phyloP scores from a whole-genome alignment of 306 rosid genomes.

The barrel medic (Medicago truncatula) region MtrunA17r5.0-ANR NC_053049.1:25280501-25281000 shows the following conservation, averaged over 20 bases:
- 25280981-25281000: conserved; percentile 82
- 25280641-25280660: too few species aligned
- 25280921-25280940: conserved; percentile 19
- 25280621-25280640: too few species aligned
- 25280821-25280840: conserved; percentile 10
- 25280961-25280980: conserved; percentile 70
- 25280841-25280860: background rate
- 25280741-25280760: conserved; percentile 20
- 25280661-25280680: background rate
- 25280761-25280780: background rate
- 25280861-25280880: conserved; percentile 8
- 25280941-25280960: conserved; percentile 17
- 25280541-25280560: too few species aligned
- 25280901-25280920: background rate
- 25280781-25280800: conserved; percentile 16
- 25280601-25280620: too few species aligned
- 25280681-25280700: conserved; percentile 3
- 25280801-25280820: conserved; percentile 13
- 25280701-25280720: background rate
- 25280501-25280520: too few species aligned
- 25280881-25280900: background rate
- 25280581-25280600: too few species aligned
- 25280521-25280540: too few species aligned
- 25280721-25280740: background rate
- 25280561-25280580: too few species aligned